These are phyloP conservation scores for Beauveria pseudobassiana DNA, from an alignment of 2,329 filamentous ascomycete genomes.

Conservation along the genomic window DNA sequence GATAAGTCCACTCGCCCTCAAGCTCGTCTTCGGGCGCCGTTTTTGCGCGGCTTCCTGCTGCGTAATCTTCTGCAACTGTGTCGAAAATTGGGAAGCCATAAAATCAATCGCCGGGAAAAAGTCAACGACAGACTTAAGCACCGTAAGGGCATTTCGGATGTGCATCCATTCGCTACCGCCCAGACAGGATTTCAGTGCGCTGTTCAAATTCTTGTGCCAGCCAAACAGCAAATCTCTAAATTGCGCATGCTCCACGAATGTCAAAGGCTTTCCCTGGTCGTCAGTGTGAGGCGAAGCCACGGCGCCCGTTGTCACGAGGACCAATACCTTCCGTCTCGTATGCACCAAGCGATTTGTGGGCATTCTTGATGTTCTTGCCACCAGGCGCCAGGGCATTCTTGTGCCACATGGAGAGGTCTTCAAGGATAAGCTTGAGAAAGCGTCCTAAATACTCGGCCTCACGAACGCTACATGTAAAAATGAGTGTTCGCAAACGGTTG, in stretches of 20 bases:
- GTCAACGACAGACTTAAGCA: conserved; percentile 73
- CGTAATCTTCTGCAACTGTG: conserved; percentile 58
- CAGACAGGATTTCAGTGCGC: conserved; percentile 74
- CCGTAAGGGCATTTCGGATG: conserved; percentile 88
- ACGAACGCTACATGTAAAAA: conserved; percentile 82
- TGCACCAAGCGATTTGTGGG: conserved; percentile 55
- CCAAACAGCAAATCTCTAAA: conserved; percentile 81
- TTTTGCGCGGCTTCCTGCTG: conserved; percentile 50
- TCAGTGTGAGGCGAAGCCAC: conserved; percentile 75
- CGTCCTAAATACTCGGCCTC: conserved; percentile 91
- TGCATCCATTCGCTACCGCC: conserved; percentile 90
- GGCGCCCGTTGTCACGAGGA: conserved; percentile 45
- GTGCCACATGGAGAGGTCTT: conserved; percentile 80
- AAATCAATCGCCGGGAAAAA: conserved; percentile 86
- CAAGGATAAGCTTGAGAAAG: conserved; percentile 75
- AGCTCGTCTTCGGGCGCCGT: conserved; percentile 40
- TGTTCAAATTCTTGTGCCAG: conserved; percentile 80
- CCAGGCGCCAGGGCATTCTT: conserved; percentile 53
- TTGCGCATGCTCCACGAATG: conserved; percentile 73
- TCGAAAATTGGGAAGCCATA: conserved; percentile 63
- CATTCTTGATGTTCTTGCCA: conserved; percentile 29
- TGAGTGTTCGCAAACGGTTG: conserved; percentile 70
- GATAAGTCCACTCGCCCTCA: conserved; percentile 64
- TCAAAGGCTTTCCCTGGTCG: conserved; percentile 55
- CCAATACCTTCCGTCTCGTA: conserved; percentile 73